Percentiles rank a stretch among this genome's conserved stretches.
Conservation (phyloP, 2,329 filamentous ascomycete genomes). For the Grosmannia clavigera region DNA sequence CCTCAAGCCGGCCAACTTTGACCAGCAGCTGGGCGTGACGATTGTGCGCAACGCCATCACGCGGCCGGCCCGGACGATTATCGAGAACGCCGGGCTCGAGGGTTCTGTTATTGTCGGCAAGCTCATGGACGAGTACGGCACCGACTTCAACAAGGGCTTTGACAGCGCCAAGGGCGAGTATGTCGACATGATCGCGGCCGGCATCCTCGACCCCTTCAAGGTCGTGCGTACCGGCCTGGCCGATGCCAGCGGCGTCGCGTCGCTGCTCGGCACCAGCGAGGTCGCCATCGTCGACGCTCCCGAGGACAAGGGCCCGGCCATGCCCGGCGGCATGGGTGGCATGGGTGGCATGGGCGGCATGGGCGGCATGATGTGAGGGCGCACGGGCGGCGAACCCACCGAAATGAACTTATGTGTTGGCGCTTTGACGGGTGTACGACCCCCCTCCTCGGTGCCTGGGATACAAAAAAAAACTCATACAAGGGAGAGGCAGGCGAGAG, state of each 20-base stretch:
- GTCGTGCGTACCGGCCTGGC: constrained; percentile 93
- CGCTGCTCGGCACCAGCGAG: constrained; percentile 92
- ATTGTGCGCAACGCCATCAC: constrained; percentile 99
- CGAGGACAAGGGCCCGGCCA: constrained; percentile 69
- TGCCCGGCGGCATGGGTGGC: constrained; percentile 52
- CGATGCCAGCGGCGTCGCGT: constrained; percentile 92
- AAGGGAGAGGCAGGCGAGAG: background rate
- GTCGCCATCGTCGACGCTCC: constrained; percentile 93
- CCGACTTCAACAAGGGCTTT: constrained; percentile 96
- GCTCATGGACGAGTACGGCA: constrained; percentile 83
- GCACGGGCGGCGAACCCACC: background rate
- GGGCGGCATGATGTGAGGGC: constrained; percentile 47
- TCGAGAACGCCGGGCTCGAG: constrained; percentile 95
- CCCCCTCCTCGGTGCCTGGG: background rate
- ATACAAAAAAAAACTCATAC: background rate
- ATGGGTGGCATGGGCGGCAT: constrained; percentile 41
- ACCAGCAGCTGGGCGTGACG: constrained; percentile 95
- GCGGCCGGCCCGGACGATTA: constrained; percentile 83
- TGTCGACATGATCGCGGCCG: constrained; percentile 92
- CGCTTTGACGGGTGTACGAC: background rate
- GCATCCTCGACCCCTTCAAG: constrained; percentile 99
- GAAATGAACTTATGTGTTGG: background rate
- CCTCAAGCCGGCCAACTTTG: constrained; percentile 88
- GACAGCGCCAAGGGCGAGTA: constrained; percentile 96
- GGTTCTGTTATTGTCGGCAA: constrained; percentile 95